These are phyloP conservation scores for Cladosporium cucumerinum DNA, from an alignment of 2,329 filamentous ascomycete species.

Conservation along the genomic window DNA sequence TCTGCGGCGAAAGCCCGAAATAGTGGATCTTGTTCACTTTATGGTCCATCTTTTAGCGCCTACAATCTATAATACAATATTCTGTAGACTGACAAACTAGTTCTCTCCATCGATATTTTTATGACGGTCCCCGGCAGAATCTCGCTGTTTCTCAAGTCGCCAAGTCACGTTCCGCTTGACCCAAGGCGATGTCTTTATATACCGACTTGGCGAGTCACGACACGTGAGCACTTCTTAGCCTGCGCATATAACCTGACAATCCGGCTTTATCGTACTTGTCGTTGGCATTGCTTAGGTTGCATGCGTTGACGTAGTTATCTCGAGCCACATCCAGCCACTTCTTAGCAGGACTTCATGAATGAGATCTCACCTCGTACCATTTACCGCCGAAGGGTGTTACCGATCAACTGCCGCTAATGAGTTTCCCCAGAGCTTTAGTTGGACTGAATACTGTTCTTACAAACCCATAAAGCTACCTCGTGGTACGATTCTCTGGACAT, in stretches of 20 bases:
- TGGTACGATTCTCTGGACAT: not conserved
- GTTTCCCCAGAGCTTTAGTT: not conserved
- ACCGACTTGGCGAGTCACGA: constrained; percentile 6
- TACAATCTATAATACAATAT: not conserved
- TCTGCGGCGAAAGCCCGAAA: constrained; percentile 19
- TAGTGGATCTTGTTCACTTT: not conserved
- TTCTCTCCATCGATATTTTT: not conserved
- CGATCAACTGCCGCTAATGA: not conserved
- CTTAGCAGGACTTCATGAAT: not conserved
- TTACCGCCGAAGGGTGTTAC: not conserved
- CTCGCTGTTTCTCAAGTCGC: not conserved
- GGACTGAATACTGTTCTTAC: not conserved
- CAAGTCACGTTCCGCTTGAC: not conserved
- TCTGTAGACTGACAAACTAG: not conserved
- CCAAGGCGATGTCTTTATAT: constrained; percentile 5
- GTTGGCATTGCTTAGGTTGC: constrained; percentile 8
- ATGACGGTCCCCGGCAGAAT: not conserved
- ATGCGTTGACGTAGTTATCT: not conserved
- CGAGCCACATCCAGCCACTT: not conserved
- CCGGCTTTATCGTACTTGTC: not conserved
- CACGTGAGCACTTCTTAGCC: not conserved
- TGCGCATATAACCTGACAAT: not conserved
- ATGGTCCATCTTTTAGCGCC: not conserved
- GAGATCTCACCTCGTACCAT: not conserved
- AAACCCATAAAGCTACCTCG: not conserved